Evolutionary conservation across 768 basidiomycete genomes (phyloP).

Genomic region (Tylopilus sp.): DNA sequence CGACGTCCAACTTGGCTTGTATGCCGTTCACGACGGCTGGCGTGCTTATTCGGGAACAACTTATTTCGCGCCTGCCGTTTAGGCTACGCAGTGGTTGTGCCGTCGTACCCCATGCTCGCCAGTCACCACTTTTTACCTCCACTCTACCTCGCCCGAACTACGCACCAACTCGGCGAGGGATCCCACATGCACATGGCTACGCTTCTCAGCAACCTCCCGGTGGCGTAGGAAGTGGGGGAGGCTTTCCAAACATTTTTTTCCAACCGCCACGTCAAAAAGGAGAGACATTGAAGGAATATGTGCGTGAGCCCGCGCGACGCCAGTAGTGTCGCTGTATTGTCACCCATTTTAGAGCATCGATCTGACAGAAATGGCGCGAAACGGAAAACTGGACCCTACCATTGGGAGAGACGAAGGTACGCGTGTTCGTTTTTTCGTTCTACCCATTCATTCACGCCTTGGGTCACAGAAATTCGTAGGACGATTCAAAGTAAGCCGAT

Average conservation of each 20-base stretch:
- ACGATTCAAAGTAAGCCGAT: constrained; percentile 78
- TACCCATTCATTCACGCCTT: background rate
- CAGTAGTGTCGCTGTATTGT: background rate
- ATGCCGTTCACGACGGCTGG: constrained; percentile 11
- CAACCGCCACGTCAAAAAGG: constrained; percentile 72
- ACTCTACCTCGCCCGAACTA: background rate
- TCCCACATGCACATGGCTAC: constrained; percentile 35
- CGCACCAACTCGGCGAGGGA: background rate
- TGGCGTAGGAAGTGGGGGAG: constrained; percentile 31
- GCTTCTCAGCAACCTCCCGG: constrained; percentile 46
- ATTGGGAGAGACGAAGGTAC: constrained; percentile 90
- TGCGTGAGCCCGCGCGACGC: constrained; percentile 40
- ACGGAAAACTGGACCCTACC: constrained; percentile 86
- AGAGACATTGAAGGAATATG: constrained; percentile 80
- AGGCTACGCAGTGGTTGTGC: constrained; percentile 17
- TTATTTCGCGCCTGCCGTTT: constrained; percentile 15
- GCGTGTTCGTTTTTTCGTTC: background rate
- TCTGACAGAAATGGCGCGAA: constrained; percentile 75
- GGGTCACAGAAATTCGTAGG: constrained; percentile 69
- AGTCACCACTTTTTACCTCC: background rate
- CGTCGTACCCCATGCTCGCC: constrained; percentile 8
- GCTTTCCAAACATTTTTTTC: constrained; percentile 55
- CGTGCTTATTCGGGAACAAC: background rate
- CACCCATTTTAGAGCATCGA: constrained; percentile 60
- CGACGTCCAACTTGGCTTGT: background rate